Percentiles rank a stretch among this genome's conserved stretches.
Conservation (phyloP, 2,329 filamentous ascomycete genomes). For the Cladophialophora bantiana region DNA sequence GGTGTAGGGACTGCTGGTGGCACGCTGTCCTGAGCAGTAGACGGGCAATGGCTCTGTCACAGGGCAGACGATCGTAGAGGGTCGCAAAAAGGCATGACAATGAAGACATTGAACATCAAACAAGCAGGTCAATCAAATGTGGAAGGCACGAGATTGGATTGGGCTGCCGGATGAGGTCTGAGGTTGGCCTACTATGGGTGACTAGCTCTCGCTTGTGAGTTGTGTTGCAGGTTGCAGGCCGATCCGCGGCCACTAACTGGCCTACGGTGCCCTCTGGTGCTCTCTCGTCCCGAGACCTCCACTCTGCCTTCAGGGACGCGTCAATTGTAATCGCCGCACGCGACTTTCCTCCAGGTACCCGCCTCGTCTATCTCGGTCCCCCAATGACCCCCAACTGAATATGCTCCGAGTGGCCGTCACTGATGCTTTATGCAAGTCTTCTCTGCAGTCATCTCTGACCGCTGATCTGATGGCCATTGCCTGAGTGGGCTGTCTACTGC, state of each 20-base stretch:
- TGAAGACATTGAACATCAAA: slow-evolving; percentile 26
- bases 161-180: slow-evolving; percentile 23
- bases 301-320: slow-evolving; percentile 16
- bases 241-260: slow-evolving; percentile 17
- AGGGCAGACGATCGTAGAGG: neutral
- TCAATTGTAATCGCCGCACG: slow-evolving; percentile 7
- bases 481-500: slow-evolving; percentile 28
- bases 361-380: slow-evolving; percentile 10
- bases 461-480: slow-evolving; percentile 22
- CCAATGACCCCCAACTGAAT: neutral
- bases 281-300: slow-evolving; percentile 1
- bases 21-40: neutral
- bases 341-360: slow-evolving; percentile 3
- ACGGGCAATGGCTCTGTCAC: neutral
- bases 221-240: slow-evolving; percentile 14
- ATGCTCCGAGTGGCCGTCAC: slow-evolving; percentile 23
- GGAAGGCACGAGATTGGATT: slow-evolving; percentile 36
- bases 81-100: neutral
- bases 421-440: slow-evolving; percentile 21
- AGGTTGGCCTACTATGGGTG: neutral
- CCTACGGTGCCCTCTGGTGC: neutral
- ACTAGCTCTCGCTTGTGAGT: slow-evolving; percentile 4
- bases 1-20: neutral
- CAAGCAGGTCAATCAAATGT: slow-evolving; percentile 18
- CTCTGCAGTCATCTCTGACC: slow-evolving; percentile 24